Evolutionary conservation across 495 filamentous ascomycete genomes (phyloP).

Genomic region (Aspergillus wentii): DNA sequence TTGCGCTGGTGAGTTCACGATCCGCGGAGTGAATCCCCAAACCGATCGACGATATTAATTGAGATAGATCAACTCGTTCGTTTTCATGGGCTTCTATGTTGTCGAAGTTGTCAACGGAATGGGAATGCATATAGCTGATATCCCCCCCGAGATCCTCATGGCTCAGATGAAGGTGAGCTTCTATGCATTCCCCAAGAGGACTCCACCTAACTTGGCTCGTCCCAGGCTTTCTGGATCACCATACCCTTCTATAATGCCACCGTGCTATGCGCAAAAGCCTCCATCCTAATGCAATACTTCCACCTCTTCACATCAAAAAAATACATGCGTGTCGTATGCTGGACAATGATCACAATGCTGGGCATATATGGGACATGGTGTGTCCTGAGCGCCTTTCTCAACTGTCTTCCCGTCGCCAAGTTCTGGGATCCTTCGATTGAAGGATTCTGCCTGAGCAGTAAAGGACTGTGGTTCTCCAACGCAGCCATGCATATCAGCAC

Average conservation of each 20-base stretch:
- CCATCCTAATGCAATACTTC: constrained; percentile 46
- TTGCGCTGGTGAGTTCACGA: constrained; percentile 28
- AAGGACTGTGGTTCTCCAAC: constrained; percentile 46
- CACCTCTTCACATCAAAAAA: constrained; percentile 39
- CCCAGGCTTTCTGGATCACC: constrained; percentile 39
- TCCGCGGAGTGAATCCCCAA: background rate
- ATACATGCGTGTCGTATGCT: constrained; percentile 38
- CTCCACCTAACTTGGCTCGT: background rate
- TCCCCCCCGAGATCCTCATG: constrained; percentile 25
- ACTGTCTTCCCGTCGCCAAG: constrained; percentile 43
- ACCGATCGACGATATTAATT: background rate
- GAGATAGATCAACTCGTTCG: constrained; percentile 27
- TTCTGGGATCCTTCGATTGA: constrained; percentile 32
- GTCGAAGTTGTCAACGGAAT: constrained; percentile 36
- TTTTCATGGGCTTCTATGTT: constrained; percentile 38
- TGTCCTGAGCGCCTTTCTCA: constrained; percentile 38
- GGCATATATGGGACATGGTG: constrained; percentile 37
- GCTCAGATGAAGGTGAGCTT: constrained; percentile 40
- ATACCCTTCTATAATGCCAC: constrained; percentile 45
- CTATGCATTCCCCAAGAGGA: background rate
- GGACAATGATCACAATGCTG: constrained; percentile 36
- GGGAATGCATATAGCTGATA: constrained; percentile 34
- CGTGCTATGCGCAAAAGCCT: constrained; percentile 47
- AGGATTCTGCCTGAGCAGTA: constrained; percentile 35
- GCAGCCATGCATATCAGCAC: constrained; percentile 48